phyloP scores from a whole-genome alignment of 2,329 filamentous ascomycete genomes.

The Aspergillus sergii region DNA sequence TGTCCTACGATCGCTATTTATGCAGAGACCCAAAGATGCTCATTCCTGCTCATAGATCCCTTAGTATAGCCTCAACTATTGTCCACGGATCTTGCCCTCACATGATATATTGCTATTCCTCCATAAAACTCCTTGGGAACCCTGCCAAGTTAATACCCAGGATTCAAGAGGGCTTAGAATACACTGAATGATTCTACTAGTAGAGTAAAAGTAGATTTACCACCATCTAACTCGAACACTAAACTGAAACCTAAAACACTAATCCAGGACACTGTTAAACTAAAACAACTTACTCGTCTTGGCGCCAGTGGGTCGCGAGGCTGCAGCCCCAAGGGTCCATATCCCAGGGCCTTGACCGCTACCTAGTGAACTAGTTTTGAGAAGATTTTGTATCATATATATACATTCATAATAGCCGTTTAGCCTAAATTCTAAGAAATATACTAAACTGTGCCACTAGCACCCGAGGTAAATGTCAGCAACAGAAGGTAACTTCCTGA shows the following conservation, averaged over 20 bases:
- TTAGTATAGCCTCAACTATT: neutral
- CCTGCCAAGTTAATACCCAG: constrained; percentile 1
- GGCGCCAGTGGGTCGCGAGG: neutral
- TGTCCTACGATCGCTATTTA: constrained; percentile 1
- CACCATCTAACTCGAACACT: neutral
- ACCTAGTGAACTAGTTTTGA: neutral
- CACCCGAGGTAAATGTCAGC: neutral
- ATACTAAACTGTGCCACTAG: neutral
- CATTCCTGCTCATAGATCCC: neutral
- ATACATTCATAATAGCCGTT: neutral
- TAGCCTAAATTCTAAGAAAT: neutral
- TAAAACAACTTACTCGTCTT: constrained; percentile 1
- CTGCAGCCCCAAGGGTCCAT: neutral
- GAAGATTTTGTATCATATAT: neutral
- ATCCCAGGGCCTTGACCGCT: neutral
- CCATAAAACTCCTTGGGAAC: neutral
- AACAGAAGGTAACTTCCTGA: neutral
- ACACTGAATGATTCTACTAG: neutral
- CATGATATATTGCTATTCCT: neutral
- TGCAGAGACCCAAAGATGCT: neutral
- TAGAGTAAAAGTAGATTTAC: neutral
- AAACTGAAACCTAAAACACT: neutral
- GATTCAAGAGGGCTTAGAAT: neutral
- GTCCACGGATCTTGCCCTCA: neutral
- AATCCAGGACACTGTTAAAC: neutral